Evolutionary conservation across 164 flowering plant genomes (phyloP).

Genomic region (Macadamia integrifolia): DNA sequence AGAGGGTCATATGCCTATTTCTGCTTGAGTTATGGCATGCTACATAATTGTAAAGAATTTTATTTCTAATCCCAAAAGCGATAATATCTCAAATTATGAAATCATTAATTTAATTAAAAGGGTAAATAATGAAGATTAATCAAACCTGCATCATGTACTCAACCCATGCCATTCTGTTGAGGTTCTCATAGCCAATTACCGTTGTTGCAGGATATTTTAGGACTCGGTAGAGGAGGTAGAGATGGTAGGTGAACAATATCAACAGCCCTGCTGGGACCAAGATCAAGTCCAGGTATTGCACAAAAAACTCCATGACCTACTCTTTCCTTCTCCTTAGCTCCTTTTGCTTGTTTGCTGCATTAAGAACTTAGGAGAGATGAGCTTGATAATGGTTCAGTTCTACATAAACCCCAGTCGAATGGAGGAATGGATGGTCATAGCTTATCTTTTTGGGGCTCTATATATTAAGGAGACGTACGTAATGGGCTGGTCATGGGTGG

Average conservation of each 20-base stretch:
- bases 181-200: conserved; percentile 63
- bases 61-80: too few relatives aligned
- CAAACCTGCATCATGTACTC: conserved; percentile 55
- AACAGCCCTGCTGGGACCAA: conserved; percentile 58
- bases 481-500: too few relatives aligned
- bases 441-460: too few relatives aligned
- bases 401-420: too few relatives aligned
- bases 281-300: conserved; percentile 47
- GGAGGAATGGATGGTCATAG: too few relatives aligned
- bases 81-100: neutral
- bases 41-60: too few relatives aligned
- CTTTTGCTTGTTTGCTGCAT: too few relatives aligned
- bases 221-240: conserved; percentile 49
- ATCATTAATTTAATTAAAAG: neutral
- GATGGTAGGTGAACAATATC: conserved; percentile 60
- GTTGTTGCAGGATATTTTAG: conserved; percentile 41
- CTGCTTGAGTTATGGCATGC: too few relatives aligned
- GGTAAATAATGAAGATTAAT: neutral
- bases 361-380: too few relatives aligned
- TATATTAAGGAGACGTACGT: too few relatives aligned
- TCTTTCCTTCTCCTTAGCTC: neutral
- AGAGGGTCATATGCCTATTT: too few relatives aligned
- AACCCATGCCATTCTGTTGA: conserved; percentile 62
- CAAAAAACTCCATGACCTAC: conserved; percentile 24
- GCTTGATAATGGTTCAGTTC: too few relatives aligned